Percentiles rank a stretch among this genome's conserved stretches.
Conservation (phyloP, 2,329 filamentous ascomycete genomes). For the Ophiostoma sp. region DNA sequence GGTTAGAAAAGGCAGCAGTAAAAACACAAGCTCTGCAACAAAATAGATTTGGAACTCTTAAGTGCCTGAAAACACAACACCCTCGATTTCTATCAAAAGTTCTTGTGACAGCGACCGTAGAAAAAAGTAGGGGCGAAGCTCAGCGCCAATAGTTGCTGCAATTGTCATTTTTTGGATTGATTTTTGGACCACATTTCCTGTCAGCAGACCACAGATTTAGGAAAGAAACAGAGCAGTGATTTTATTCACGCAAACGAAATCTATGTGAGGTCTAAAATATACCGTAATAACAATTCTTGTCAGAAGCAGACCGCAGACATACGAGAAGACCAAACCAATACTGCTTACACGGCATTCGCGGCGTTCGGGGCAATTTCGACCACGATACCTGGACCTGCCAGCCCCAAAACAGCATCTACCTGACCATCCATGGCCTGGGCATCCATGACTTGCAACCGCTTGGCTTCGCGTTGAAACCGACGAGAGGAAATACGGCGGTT, state of each 20-base stretch:
- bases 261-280: not conserved
- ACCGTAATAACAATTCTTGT: not conserved
- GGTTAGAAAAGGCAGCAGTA: not conserved
- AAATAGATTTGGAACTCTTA: too few species aligned
- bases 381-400: not conserved
- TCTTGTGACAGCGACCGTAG: too few species aligned
- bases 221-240: not conserved
- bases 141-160: too few species aligned
- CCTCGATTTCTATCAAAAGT: too few species aligned
- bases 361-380: not conserved
- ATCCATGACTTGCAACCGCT: constrained; percentile 1
- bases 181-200: not conserved
- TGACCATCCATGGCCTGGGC: not conserved
- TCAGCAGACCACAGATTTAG: not conserved
- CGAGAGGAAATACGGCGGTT: constrained; percentile 22
- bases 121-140: too few species aligned
- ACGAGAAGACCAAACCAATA: not conserved
- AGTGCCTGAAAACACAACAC: too few species aligned
- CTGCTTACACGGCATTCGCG: not conserved
- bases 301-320: not conserved
- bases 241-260: not conserved
- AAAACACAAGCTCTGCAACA: too few species aligned
- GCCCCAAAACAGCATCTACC: not conserved
- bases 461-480: constrained; percentile 21
- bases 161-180: too few species aligned